phyloP scores from a whole-genome alignment of 352 stramenopile species.

The Phytophthora chlamydospora region DNA sequence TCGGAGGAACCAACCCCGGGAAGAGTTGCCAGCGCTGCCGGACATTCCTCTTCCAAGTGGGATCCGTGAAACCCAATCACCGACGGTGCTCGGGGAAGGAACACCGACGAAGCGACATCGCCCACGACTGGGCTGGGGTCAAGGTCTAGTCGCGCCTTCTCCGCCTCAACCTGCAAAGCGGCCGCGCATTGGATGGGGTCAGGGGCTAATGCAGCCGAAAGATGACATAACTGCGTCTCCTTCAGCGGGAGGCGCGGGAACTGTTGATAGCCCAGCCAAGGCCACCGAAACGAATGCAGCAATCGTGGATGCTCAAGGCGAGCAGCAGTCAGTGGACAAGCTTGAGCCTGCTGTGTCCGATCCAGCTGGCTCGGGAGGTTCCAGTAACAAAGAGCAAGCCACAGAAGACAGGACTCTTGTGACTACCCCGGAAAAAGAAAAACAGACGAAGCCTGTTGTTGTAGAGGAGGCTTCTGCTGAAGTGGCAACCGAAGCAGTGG shows the following conservation, averaged over 20 bases:
- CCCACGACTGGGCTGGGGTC: constrained; percentile 79
- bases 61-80: constrained; percentile 18
- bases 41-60: constrained; percentile 63
- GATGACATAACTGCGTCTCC: constrained; percentile 1
- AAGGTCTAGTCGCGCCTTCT: constrained; percentile 76
- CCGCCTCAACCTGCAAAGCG: constrained; percentile 70
- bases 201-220: constrained; percentile 68
- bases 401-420: constrained; percentile 6
- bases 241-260: no score
- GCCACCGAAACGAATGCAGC: constrained; percentile 5
- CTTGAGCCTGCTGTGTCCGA: constrained; percentile 7
- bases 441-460: constrained; percentile 3
- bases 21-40: constrained; percentile 68
- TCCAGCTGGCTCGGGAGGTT: background rate
- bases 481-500: background rate
- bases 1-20: constrained; percentile 26
- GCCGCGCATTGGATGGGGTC: constrained; percentile 81
- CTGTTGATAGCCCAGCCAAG: constrained; percentile 15
- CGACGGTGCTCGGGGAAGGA: constrained; percentile 27
- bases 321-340: constrained; percentile 2
- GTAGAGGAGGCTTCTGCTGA: background rate
- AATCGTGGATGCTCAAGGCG: background rate
- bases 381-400: constrained; percentile 1
- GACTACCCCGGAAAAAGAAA: constrained; percentile 18
- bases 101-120: constrained; percentile 64